Evolutionary conservation across 1,139 yeast species (phyloP).

Genomic region (Candida sp.): DNA sequence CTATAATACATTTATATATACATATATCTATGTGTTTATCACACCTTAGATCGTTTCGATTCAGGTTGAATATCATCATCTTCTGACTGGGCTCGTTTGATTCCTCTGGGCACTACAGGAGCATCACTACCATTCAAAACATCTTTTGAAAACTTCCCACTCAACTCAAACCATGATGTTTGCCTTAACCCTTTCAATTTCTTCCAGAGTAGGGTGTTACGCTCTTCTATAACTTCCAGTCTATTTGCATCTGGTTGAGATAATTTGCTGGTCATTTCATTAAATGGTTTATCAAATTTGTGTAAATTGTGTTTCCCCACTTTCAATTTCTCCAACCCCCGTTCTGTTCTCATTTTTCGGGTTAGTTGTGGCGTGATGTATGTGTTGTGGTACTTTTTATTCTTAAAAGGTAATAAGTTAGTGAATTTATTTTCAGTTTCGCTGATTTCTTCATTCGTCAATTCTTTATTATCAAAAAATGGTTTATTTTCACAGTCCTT

Average conservation of each 20-base stretch:
- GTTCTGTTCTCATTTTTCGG: conserved; percentile 33
- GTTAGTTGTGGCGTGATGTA: conserved; percentile 45
- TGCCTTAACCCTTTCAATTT: conserved; percentile 19
- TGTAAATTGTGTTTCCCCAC: conserved; percentile 8
- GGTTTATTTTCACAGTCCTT: conserved; percentile 31
- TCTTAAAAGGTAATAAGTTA: conserved; percentile 25
- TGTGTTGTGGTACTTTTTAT: conserved; percentile 36
- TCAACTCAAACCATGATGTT: conserved; percentile 17
- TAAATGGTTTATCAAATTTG: conserved; percentile 9
- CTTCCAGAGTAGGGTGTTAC: conserved; percentile 30
- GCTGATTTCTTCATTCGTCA: conserved; percentile 21
- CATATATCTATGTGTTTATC: background rate
- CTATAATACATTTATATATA: no score
- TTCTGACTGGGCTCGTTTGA: background rate
- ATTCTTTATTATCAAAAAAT: conserved; percentile 20
- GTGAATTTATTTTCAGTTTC: conserved; percentile 14
- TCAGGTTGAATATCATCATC: background rate
- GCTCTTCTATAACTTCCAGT: conserved; percentile 17
- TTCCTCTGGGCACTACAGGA: background rate
- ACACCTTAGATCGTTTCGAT: background rate
- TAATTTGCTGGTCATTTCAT: conserved; percentile 9
- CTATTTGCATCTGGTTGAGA: background rate
- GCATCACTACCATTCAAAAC: conserved; percentile 4
- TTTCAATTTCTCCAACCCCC: conserved; percentile 25
- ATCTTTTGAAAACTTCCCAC: conserved; percentile 7